Conservation (phyloP, 2,329 filamentous ascomycete genomes). For the Thielaviopsis musarum region DNA sequence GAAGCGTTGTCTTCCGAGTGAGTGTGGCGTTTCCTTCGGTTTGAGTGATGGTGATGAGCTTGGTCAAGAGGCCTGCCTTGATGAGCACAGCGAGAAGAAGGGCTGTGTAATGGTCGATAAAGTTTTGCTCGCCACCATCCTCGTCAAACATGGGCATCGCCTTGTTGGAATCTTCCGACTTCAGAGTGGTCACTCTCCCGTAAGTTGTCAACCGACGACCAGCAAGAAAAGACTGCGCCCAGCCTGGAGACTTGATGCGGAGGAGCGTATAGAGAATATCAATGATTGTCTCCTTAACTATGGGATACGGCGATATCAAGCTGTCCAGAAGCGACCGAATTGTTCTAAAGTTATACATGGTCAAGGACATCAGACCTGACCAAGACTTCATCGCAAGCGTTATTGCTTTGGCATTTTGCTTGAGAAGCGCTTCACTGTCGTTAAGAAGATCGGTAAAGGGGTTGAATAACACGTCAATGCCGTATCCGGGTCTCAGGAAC, state of each 20-base stretch:
- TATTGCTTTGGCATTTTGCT: slow-evolving; percentile 84
- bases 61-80: slow-evolving; percentile 55
- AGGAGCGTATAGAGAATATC: slow-evolving; percentile 69
- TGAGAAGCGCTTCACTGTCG: slow-evolving; percentile 45
- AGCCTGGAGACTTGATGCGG: slow-evolving; percentile 81
- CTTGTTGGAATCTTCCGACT: slow-evolving; percentile 34
- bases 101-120: slow-evolving; percentile 88
- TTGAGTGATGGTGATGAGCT: slow-evolving; percentile 46
- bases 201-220: slow-evolving; percentile 89
- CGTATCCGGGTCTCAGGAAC: slow-evolving; percentile 74
- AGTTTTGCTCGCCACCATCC: slow-evolving; percentile 60
- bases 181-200: slow-evolving; percentile 77
- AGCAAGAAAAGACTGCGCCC: slow-evolving; percentile 90
- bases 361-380: slow-evolving; percentile 77
- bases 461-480: slow-evolving; percentile 77
- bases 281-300: slow-evolving; percentile 58
- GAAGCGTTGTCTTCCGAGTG: slow-evolving; percentile 73
- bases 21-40: slow-evolving; percentile 51
- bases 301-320: slow-evolving; percentile 38
- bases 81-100: slow-evolving; percentile 74
- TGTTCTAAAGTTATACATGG: slow-evolving; percentile 74
- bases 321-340: slow-evolving; percentile 61
- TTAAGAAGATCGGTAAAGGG: slow-evolving; percentile 73
- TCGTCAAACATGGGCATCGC: slow-evolving; percentile 38
- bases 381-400: slow-evolving; percentile 82